Percentiles rank a stretch among this genome's conserved stretches.
Evolutionary conservation across 371 early-diverging fungal genomes (phyloP).

Genomic region (Syncephalastrum contaminatum): DNA sequence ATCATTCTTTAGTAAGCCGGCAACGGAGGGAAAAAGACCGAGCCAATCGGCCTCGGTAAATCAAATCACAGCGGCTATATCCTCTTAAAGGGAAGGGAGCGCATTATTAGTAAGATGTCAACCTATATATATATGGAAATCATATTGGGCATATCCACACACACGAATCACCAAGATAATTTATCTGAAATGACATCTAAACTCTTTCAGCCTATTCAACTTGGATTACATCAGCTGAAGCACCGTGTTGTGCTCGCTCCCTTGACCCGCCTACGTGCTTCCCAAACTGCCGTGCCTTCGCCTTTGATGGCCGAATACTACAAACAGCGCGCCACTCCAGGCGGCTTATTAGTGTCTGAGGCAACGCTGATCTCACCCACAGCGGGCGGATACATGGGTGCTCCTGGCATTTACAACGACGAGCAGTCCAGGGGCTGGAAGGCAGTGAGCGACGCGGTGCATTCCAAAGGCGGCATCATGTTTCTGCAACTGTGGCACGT

Average conservation of each 20-base stretch:
- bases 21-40: too few relatives aligned
- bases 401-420: constrained; percentile 50
- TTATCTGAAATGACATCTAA: too few relatives aligned
- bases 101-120: too few relatives aligned
- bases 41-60: too few relatives aligned
- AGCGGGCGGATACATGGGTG: constrained; percentile 34
- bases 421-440: constrained; percentile 62
- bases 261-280: constrained; percentile 49
- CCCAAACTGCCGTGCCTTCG: constrained; percentile 31
- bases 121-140: too few relatives aligned
- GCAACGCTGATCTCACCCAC: constrained; percentile 46
- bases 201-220: constrained; percentile 28
- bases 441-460: constrained; percentile 55
- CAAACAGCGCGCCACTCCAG: constrained; percentile 52
- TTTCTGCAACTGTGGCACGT: constrained; percentile 44
- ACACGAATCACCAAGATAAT: too few relatives aligned
- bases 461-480: constrained; percentile 55
- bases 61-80: too few relatives aligned
- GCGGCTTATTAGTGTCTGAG: constrained; percentile 62
- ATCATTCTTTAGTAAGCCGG: too few relatives aligned
- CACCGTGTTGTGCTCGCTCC: constrained; percentile 61
- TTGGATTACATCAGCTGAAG: constrained; percentile 24
- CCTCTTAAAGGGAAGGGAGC: too few relatives aligned
- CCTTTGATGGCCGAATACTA: constrained; percentile 53
- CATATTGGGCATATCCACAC: too few relatives aligned